These are phyloP conservation scores for Candida khao-thaluensis DNA, from an alignment of 805 yeast species.

Conservation along the genomic window DNA sequence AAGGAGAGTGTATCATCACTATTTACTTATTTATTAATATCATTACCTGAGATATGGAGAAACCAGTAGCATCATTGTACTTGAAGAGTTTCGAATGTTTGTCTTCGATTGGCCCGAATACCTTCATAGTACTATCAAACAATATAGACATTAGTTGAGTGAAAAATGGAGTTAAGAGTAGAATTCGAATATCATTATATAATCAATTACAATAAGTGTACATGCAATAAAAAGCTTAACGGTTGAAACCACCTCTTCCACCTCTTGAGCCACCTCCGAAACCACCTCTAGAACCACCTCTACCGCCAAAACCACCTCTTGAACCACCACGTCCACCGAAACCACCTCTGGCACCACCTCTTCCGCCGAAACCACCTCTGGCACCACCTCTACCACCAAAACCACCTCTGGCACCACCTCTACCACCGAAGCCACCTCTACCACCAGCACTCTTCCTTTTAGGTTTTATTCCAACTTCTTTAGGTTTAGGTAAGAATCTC, in stretches of 20 bases:
- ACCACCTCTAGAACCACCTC: constrained; percentile 36
- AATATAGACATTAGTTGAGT: constrained; percentile 48
- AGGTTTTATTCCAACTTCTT: constrained; percentile 79
- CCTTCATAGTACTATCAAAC: no score
- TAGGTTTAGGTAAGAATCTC: constrained; percentile 95
- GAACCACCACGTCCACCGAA: constrained; percentile 40
- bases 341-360: constrained; percentile 44
- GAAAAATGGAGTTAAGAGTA: constrained; percentile 44
- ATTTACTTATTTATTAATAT: no score
- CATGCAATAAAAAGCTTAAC: constrained; percentile 3
- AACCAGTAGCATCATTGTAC: no score
- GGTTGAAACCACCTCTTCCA: constrained; percentile 32
- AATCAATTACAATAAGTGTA: constrained; percentile 7
- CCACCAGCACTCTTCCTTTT: constrained; percentile 56
- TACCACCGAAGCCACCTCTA: constrained; percentile 42
- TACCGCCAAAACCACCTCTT: constrained; percentile 27
- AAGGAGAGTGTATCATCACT: no score
- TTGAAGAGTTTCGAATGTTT: no score
- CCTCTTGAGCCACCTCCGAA: no score
- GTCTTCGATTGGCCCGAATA: no score
- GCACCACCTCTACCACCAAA: constrained; percentile 46
- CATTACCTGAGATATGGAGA: no score
- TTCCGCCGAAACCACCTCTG: constrained; percentile 36
- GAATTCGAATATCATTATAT: constrained; percentile 1
- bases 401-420: constrained; percentile 47